Conservation (phyloP, 2,329 filamentous ascomycete species). For the Cordyceps pruinosa region DNA sequence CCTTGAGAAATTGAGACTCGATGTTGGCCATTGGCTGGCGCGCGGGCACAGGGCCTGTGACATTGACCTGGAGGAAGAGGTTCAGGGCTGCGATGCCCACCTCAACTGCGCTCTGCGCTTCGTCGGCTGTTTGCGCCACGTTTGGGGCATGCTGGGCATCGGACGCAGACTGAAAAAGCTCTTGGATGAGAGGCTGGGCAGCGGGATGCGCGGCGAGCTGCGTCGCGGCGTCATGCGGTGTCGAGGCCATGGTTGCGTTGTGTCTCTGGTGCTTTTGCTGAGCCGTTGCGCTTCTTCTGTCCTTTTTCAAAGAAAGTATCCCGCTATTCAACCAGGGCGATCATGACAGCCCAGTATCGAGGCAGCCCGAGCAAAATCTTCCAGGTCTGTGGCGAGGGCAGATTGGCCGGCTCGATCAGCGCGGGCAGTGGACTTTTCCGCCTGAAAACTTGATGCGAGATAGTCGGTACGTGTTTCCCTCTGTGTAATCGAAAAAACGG, state of each 20-base stretch:
- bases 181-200: conserved; percentile 3
- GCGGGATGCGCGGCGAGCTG: background rate
- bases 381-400: background rate
- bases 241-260: background rate
- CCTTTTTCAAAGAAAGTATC: background rate
- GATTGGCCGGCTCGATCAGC: background rate
- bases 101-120: conserved; percentile 17
- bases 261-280: background rate
- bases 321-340: background rate
- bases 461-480: too few relatives aligned
- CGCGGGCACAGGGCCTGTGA: conserved; percentile 74
- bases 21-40: conserved; percentile 20
- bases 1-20: conserved; percentile 33
- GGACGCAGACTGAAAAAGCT: background rate
- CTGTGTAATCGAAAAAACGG: background rate
- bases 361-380: conserved; percentile 8
- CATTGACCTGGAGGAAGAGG: conserved; percentile 67
- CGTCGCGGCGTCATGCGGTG: background rate
- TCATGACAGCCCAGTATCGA: background rate
- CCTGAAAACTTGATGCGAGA: background rate
- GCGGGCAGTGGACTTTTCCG: background rate
- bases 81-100: conserved; percentile 26
- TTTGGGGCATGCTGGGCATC: background rate
- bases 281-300: background rate
- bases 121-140: background rate